Evolutionary conservation across 306 rosid species (phyloP), one percentile per base, ranked within the genome.

Genomic region (Arachis hypogaea): DNA sequence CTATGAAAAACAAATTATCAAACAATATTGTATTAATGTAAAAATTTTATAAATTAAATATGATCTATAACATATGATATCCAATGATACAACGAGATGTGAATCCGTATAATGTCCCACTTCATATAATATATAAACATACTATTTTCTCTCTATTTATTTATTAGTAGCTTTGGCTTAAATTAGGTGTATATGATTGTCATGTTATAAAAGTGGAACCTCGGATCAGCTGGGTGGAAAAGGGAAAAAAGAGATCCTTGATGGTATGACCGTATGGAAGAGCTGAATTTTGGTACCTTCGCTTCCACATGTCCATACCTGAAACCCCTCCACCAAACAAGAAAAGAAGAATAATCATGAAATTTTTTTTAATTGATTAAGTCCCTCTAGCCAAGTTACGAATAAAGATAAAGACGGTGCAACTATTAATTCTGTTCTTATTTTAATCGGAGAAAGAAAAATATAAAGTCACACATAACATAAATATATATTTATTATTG

Each of bases 291-390:
- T 71, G 47, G 51, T 67, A 66, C 73, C 69, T 62, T 45, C 70
- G 73, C 65, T 62, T 45, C 70, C 76, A 58, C 65, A 9, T 79
- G 83, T 67, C 79, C 76, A 68, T 38, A 68, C 49, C 79, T 22
- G 28, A 22, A 22, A 22, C 28, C 83, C 69, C 79, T 51, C 75
- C 79, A 66, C 71, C 71, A 73, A 71, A 60, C 63, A 43, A 63
- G 30, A 75, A 67, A 63, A 63, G 40, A 75, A 74, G 54, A 62
- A 49, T 49, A 9, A 62, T 60, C 58, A 69, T 50, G 69, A 29
- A 63, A 51, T 67, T 49, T 16, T 73, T 2, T 33, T 33, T 33
- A 33, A 33, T 33, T 33, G 38, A 33, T 33, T 7, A 73, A 55
- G 75, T 40, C 42, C 50, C 43, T 51, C 61, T 46, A 69, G 69